These are phyloP conservation scores for Ramularia endophylla DNA, from an alignment of 2,329 filamentous ascomycete genomes.

Conservation along the genomic window DNA sequence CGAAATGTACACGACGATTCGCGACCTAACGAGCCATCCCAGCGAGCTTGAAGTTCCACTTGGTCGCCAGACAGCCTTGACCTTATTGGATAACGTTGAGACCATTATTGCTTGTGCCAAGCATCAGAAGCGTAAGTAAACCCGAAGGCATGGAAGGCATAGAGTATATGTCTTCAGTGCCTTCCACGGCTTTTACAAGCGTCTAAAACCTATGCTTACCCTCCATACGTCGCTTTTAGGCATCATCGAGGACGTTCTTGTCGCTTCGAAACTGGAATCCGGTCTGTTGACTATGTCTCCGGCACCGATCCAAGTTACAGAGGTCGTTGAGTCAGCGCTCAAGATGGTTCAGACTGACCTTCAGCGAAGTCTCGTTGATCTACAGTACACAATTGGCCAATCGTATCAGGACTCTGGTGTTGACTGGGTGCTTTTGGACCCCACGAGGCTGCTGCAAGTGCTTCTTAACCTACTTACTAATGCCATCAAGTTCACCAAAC, in stretches of 20 bases:
- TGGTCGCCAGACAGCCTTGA: too few relatives aligned
- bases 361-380: conserved; percentile 29
- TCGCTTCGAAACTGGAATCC: conserved; percentile 34
- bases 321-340: conserved; percentile 30
- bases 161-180: too few relatives aligned
- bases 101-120: conserved; percentile 27
- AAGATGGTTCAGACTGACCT: conserved; percentile 36
- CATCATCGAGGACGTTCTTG: conserved; percentile 45
- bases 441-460: conserved; percentile 20
- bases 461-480: conserved; percentile 9
- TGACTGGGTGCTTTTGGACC: conserved; percentile 18
- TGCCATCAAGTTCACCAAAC: conserved; percentile 16
- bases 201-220: too few relatives aligned
- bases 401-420: conserved; percentile 10
- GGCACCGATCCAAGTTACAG: conserved; percentile 28
- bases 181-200: too few relatives aligned
- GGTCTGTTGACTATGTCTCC: conserved; percentile 33
- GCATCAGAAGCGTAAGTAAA: conserved; percentile 32
- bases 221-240: too few relatives aligned
- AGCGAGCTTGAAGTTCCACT: too few relatives aligned
- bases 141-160: too few relatives aligned
- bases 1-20: background rate
- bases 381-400: conserved; percentile 33
- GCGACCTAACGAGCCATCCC: too few relatives aligned
- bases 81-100: conserved; percentile 21